These are phyloP conservation scores for Suillus decipiens DNA, from an alignment of 768 basidiomycete species.

Conservation along the genomic window DNA sequence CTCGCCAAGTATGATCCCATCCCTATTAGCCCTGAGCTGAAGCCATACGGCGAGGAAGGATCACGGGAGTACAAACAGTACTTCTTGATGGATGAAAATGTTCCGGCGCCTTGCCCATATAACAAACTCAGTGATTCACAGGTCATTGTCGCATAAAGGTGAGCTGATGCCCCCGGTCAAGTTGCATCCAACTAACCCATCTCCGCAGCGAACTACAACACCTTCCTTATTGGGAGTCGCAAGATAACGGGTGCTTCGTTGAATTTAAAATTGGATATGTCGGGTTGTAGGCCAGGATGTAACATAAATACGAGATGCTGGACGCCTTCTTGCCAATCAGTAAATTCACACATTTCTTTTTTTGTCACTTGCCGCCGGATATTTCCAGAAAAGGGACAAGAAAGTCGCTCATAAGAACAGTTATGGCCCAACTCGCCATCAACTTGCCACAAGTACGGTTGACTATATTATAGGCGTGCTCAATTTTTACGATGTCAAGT, in stretches of 20 bases:
- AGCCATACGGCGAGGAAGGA: conserved; percentile 21
- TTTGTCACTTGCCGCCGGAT: too few species aligned
- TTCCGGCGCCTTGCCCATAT: conserved; percentile 9
- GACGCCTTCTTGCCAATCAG: too few species aligned
- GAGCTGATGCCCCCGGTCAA: neutral
- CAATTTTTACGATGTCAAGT: too few species aligned
- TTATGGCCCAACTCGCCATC: too few species aligned
- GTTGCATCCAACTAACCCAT: neutral
- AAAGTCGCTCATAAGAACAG: too few species aligned
- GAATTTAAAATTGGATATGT: neutral
- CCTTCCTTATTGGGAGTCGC: conserved; percentile 9
- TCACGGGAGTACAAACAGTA: conserved; percentile 24
- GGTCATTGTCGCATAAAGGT: conserved; percentile 9
- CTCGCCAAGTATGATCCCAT: conserved; percentile 23
- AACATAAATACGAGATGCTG: too few species aligned
- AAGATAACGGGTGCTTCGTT: neutral
- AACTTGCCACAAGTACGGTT: too few species aligned
- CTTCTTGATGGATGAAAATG: conserved; percentile 22
- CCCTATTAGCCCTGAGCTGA: conserved; percentile 23
- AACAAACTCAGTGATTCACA: conserved; percentile 11
- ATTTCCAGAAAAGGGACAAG: too few species aligned
- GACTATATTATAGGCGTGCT: too few species aligned
- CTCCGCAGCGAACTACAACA: conserved; percentile 5
- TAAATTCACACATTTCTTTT: too few species aligned
- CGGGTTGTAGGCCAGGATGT: too few species aligned